phyloP scores from a whole-genome alignment of 2,329 filamentous ascomycete genomes.

The Cladosporium sp. region DNA sequence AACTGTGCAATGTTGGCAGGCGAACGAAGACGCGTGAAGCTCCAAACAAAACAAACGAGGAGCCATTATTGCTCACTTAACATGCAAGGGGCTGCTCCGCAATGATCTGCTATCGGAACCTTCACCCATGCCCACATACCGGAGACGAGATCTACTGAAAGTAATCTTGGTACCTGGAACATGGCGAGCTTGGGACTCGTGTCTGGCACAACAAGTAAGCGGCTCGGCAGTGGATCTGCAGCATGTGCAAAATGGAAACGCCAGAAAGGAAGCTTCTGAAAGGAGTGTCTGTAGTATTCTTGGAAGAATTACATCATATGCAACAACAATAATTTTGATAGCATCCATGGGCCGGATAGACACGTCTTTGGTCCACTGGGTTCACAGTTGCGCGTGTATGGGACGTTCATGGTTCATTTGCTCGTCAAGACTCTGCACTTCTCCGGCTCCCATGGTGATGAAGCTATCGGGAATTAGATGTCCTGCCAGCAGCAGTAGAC shows the following conservation, averaged over 20 bases:
- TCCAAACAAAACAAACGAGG: neutral
- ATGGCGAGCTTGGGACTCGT: neutral
- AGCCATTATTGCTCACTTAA: neutral
- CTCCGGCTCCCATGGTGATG: neutral
- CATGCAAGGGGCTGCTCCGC: neutral
- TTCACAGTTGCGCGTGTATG: neutral
- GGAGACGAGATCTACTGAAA: slow-evolving; percentile 1
- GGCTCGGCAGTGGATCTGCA: neutral
- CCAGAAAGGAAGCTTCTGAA: neutral
- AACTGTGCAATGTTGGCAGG: neutral
- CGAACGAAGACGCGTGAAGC: neutral
- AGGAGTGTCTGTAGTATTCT: neutral
- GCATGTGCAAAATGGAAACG: neutral
- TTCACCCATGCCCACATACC: neutral
- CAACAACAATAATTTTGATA: neutral
- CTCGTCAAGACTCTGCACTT: neutral
- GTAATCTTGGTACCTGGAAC: neutral
- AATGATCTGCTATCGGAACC: neutral
- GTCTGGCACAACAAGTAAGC: neutral
- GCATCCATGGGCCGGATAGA: neutral
- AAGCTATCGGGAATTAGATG: neutral
- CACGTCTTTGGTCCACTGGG: neutral
- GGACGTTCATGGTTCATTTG: neutral
- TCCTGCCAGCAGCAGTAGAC: neutral
- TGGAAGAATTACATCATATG: neutral